Percentiles rank a stretch among this genome's conserved stretches.
phyloP scores from a whole-genome alignment of 2,329 filamentous ascomycete genomes.

The Bipolaris gigantea region DNA sequence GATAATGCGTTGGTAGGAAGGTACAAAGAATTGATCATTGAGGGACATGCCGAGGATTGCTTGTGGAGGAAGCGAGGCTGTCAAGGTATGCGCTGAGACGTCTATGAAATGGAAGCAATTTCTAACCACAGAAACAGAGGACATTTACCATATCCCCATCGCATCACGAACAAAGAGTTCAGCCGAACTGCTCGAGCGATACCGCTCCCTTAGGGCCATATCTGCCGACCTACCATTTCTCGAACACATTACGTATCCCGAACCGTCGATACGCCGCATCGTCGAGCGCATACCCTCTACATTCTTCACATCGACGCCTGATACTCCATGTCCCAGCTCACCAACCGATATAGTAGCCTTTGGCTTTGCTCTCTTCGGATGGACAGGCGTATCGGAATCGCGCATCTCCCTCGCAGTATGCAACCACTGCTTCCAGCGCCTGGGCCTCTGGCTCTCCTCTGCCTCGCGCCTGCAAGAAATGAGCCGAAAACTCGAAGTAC shows the following conservation, averaged over 20 bases:
- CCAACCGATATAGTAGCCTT: conserved; percentile 33
- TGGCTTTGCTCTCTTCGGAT: conserved; percentile 50
- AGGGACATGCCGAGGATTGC: conserved; percentile 78
- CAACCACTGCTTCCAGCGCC: conserved; percentile 79
- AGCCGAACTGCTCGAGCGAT: conserved; percentile 45
- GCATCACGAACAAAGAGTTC: conserved; percentile 43
- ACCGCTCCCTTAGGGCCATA: conserved; percentile 44
- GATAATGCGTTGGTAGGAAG: conserved; percentile 71
- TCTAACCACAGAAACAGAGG: conserved; percentile 48
- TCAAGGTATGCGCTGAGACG: conserved; percentile 62
- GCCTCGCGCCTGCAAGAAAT: conserved; percentile 37
- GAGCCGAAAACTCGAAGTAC: conserved; percentile 36
- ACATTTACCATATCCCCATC: conserved; percentile 63
- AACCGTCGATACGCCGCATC: conserved; percentile 29
- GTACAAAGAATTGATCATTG: conserved; percentile 72
- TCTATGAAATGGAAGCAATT: not conserved
- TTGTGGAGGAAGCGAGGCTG: conserved; percentile 87
- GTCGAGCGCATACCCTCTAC: conserved; percentile 30
- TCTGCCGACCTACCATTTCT: conserved; percentile 37
- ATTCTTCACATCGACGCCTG: conserved; percentile 25
- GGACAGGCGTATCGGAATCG: conserved; percentile 58
- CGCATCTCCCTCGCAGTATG: conserved; percentile 77
- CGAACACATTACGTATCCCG: conserved; percentile 40
- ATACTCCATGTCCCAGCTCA: conserved; percentile 21
- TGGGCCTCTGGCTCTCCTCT: conserved; percentile 89